Evolutionary conservation across 345 rosid genomes (phyloP), one percentile per base, ranked within the genome.

Genomic region (Melastoma malabathricum): DNA sequence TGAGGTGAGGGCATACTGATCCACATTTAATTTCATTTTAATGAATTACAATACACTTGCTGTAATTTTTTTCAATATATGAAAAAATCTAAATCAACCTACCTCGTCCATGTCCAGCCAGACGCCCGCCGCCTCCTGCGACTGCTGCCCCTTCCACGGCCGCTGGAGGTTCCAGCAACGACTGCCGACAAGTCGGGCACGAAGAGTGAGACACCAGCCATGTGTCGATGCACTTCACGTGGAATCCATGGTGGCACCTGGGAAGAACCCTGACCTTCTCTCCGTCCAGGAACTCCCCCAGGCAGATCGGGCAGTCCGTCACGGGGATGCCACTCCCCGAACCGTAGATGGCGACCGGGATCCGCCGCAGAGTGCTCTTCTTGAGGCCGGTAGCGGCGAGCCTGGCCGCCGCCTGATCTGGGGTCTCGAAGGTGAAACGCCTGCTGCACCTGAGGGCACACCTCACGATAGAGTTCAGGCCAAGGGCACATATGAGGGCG

Each of bases 221-320:
- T 17, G 73, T 73, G 34, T 83, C 92, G 15, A 83, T 72, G 57
- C 92, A 83, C 55, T 58, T 70, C 45, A 83, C 84, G 57, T 83
- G 92, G 50, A 83, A 80, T 51, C 87, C 84, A 56, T 83, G 92
- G 58, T 68, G 66, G 64, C 92, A 83, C 59, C 62, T 77, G 1
- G 92, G 84, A 72, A 83, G 66, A 39, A 80, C 82, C 64, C 87
- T 66, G 45, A 83, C 74, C 60, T 72, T 80, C 50, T 83, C 87
- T 19, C 87, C 84, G 5, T 75, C 82, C 63, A 55, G 50, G 59
- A 83, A 83, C 25, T 83, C 92, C 27, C 73, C 92, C 2, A 83
- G 79, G 64, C 92, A 83, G 54, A 83, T 83, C 46, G 82, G 69
- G 62, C 92, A 80, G 59, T 83, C 92, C 0, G 84, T 77, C 7